Evolutionary conservation across 2,329 filamentous ascomycete genomes (phyloP), one percentile per base, ranked within the genome.

Genomic region (Botryosphaeria dothidea): DNA sequence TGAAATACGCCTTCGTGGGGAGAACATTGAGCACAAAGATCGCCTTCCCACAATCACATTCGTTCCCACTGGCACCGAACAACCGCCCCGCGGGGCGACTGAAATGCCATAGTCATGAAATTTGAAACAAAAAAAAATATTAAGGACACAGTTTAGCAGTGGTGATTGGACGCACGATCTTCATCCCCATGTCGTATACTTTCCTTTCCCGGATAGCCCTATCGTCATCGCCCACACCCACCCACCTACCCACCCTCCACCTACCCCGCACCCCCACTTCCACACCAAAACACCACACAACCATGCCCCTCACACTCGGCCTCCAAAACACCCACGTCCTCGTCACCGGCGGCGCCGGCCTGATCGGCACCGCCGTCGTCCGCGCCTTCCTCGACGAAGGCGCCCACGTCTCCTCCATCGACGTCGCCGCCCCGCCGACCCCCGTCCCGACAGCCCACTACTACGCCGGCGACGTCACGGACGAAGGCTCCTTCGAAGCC

Each of bases 301-400:
- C 67, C 62, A 23, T 9, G 11, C 19, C 38, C 38, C 38, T 79
- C 13, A 69, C 69, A 6, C 70, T 81, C 36, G 74, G 73, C 34
- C 74, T 82, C 34, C 69, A 74, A 64, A 71, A 51, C 41, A 43
- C 56, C n/a, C 62, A 60, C 36, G 68, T 83, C 41, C 73, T 83
- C 3, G 73, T 83, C 29, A 83, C 81, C 4, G 81, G 82, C n/a
- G 81, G 79, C 15, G 77, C 75, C 43, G 82, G 82, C 7, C 83
- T 83, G 68, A 70, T 84, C 3, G 82, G 81, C 38, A 71, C 74
- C 8, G 73, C 73, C 31, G 75, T 83, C 27, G 72, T 81, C 1
- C 70, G 73, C 19, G 74, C 75, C 2, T 71, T 83, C n/a, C 69
- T 77, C 2, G 66, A 69, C 19, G 68, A 80, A 6, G 79, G 79